Base-by-base conservation (phyloP, 768 basidiomycete species). In the Pholiota microspora region DNA sequence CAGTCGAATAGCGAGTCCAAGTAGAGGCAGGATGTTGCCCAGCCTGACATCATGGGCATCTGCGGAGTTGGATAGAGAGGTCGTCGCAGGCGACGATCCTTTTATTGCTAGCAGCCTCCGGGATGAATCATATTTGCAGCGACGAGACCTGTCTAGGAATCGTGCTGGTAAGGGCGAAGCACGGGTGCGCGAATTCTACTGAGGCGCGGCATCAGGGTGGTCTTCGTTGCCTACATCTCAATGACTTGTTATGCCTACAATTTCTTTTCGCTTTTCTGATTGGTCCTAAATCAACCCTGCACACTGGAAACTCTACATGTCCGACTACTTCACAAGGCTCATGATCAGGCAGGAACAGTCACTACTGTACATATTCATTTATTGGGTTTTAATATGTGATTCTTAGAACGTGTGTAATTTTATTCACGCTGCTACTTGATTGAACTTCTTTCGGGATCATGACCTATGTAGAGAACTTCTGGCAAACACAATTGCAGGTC, bases 41-140 rank as follows among this genome's bases (percentile, higher is more conserved):
- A 61, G 51, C 23, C 51, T 69, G 2, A 48, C 58, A 13, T 56
- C 64, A 15, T 64, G 73, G 73, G 69, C 68, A 15, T 64, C 69
- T 15, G 45, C 15, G 29, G 32, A 45, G 44, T 60, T 67, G 15
- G 65, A 63, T n/a, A 54, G 63, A 23, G 45, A 61, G 44, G 42
- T 64, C 13, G 71, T 70, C 45, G 54, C 53, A 2, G 60, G 60
- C 21, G 57, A 62, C 34, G 71, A 72, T 42, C 65, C 71, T 1
- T 71, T 72, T 24, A 57, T 71, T 45, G 65, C 65, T 9, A 66
- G 68, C n/a, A 76, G 72, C 54, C 51, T 70, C 34, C 59, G 71
- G 45, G 73, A 75, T 29, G 71, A 73, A 48, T 62, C 69, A n/a
- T 70, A 64, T 45, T 55, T 70, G 44, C 64, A 64, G 23, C 65